phyloP scores from a whole-genome alignment of 169 alveolate genomes.

The Plasmodium berghei region DNA sequence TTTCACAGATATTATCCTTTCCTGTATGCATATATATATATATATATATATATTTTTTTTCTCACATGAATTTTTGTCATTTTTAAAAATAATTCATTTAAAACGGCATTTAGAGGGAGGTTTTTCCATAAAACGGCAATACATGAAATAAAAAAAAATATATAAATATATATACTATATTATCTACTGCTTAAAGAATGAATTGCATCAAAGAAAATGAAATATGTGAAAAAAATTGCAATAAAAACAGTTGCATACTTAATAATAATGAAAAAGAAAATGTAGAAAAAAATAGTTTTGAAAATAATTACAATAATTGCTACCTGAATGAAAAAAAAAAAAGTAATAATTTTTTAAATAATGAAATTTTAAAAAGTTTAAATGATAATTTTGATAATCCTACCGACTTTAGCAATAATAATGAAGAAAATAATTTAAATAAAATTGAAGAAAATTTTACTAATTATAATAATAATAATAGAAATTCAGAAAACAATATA shows the following conservation, averaged over 20 bases:
- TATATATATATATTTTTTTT: too few relatives aligned
- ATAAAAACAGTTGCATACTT: not conserved
- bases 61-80: too few relatives aligned
- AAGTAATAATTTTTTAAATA: slow-evolving; percentile 2
- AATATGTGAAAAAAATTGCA: slow-evolving; percentile 1
- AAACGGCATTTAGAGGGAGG: too few relatives aligned
- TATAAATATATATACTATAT: slow-evolving; percentile 8
- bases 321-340: not conserved
- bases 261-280: not conserved
- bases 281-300: not conserved
- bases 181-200: slow-evolving; percentile 16
- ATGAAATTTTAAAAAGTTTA: slow-evolving; percentile 22
- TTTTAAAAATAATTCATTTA: too few relatives aligned
- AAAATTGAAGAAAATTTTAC: not conserved
- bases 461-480: not conserved
- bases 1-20: too few relatives aligned
- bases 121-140: too few relatives aligned
- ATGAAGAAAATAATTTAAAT: not conserved
- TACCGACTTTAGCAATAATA: not conserved
- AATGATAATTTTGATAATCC: slow-evolving; percentile 8
- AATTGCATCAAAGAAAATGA: slow-evolving; percentile 47
- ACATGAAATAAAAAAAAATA: not conserved
- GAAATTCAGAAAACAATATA: slow-evolving; percentile 1
- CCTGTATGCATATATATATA: too few relatives aligned
- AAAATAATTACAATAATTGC: not conserved